A percentile compares a stretch with the other conserved stretches of the same genome.
Evolutionary conservation across 495 filamentous ascomycete species (phyloP).

Genomic region (Trichoderma orchidacearum): DNA sequence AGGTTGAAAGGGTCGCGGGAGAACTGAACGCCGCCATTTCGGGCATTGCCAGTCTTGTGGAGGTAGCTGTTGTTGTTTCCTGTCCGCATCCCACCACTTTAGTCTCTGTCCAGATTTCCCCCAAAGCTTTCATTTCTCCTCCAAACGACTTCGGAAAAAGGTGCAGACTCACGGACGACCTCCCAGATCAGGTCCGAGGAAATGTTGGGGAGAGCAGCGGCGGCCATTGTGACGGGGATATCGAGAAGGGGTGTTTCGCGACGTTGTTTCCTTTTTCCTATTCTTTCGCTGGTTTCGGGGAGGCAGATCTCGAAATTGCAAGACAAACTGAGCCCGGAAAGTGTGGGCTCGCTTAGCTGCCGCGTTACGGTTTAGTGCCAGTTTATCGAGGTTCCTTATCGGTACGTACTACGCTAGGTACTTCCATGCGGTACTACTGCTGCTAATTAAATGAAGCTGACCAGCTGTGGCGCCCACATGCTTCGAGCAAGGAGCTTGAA

Average conservation of each 20-base stretch:
- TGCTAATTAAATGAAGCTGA: too few species aligned
- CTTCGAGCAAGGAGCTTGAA: not conserved
- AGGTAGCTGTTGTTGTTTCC: slow-evolving; percentile 73
- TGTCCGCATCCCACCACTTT: slow-evolving; percentile 17
- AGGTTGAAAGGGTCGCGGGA: slow-evolving; percentile 89
- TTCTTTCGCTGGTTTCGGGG: too few species aligned
- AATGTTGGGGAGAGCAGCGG: slow-evolving; percentile 35
- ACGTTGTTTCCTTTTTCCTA: slow-evolving; percentile 6
- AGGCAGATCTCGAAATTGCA: not conserved
- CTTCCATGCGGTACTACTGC: too few species aligned
- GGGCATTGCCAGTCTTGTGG: slow-evolving; percentile 60
- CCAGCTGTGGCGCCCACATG: not conserved
- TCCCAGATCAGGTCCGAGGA: slow-evolving; percentile 87
- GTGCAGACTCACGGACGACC: slow-evolving; percentile 72
- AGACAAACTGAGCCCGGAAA: slow-evolving; percentile 3
- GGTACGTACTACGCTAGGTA: too few species aligned
- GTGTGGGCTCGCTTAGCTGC: slow-evolving; percentile 33
- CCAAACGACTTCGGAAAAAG: too few species aligned
- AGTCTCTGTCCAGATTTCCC: not conserved
- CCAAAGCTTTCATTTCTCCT: too few species aligned
- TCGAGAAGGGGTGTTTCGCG: slow-evolving; percentile 16
- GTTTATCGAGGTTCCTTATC: slow-evolving; percentile 1
- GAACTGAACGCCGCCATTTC: slow-evolving; percentile 63
- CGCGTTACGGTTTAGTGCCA: slow-evolving; percentile 9
- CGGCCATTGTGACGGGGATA: slow-evolving; percentile 27